phyloP scores from a whole-genome alignment of 2,329 filamentous ascomycete species.

The Cryphonectria parasitica region DNA sequence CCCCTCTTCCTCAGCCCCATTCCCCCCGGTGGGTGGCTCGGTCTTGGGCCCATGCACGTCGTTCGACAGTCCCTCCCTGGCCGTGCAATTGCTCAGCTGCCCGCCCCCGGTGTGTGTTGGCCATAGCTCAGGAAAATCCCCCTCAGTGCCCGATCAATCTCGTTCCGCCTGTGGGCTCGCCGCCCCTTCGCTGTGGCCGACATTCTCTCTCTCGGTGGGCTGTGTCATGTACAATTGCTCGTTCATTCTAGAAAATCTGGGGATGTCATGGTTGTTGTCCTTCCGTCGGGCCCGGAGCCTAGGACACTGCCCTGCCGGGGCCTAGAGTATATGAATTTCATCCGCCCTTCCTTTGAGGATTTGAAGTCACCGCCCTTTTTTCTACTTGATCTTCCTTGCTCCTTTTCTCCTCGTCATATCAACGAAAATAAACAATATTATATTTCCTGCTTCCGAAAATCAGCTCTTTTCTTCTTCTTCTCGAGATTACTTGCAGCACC shows the following conservation, averaged over 20 bases:
- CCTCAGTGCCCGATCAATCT: constrained; percentile 10
- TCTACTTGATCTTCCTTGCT: background rate
- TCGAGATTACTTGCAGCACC: background rate
- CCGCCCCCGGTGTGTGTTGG: background rate
- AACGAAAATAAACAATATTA: background rate
- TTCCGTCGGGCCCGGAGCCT: background rate
- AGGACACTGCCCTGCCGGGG: background rate
- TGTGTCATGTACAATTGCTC: constrained; percentile 11
- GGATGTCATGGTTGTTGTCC: constrained; percentile 14
- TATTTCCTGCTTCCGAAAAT: background rate
- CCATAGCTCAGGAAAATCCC: background rate
- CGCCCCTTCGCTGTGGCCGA: constrained; percentile 21
- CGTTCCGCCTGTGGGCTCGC: constrained; percentile 16
- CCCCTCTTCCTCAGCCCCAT: constrained; percentile 13
- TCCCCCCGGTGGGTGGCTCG: constrained; percentile 17
- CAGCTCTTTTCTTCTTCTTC: constrained; percentile 8
- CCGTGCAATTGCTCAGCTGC: background rate
- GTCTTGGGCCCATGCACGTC: background rate
- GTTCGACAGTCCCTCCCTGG: constrained; percentile 11
- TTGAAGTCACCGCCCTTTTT: constrained; percentile 24
- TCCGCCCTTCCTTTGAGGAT: constrained; percentile 10
- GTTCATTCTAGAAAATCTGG: constrained; percentile 14
- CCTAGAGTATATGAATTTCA: constrained; percentile 18
- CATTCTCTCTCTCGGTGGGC: constrained; percentile 18
- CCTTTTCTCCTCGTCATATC: background rate